Conservation (phyloP, 1,284 basidiomycete species). For the Blastosporella zonata region DNA sequence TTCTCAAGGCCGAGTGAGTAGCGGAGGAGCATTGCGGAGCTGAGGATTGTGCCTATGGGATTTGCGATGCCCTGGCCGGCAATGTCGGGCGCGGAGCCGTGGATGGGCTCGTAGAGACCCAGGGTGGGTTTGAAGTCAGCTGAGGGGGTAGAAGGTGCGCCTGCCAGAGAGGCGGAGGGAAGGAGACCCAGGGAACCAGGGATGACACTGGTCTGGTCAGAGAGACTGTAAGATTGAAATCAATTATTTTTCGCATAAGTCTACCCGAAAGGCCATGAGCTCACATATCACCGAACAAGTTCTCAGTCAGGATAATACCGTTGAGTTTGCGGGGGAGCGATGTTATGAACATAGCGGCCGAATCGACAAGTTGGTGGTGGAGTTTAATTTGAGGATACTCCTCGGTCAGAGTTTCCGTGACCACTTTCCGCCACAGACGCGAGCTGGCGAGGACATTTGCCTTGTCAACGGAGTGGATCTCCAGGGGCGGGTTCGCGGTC, state of each 20-base stretch:
- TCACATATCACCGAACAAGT: conserved; percentile 95
- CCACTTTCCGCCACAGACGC: conserved; percentile 91
- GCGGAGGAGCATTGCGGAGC: conserved; percentile 90
- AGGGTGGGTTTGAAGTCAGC: conserved; percentile 70
- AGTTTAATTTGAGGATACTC: conserved; percentile 87
- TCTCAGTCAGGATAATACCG: conserved; percentile 93
- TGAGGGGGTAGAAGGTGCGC: conserved; percentile 77
- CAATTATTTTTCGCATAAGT: not conserved
- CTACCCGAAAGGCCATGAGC: conserved; percentile 27
- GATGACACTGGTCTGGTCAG: conserved; percentile 96
- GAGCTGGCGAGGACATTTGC: conserved; percentile 98
- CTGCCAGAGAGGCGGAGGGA: conserved; percentile 93
- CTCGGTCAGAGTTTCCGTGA: conserved; percentile 75
- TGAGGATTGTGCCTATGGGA: conserved; percentile 96
- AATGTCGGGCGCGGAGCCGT: conserved; percentile 95
- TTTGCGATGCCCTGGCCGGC: conserved; percentile 95
- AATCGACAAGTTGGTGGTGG: conserved; percentile 93
- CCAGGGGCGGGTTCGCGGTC: conserved; percentile 79
- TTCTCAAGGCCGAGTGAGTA: conserved; percentile 90
- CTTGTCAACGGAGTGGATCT: conserved; percentile 96
- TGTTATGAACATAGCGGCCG: conserved; percentile 96
- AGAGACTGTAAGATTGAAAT: conserved; percentile 61
- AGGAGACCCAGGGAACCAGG: conserved; percentile 96
- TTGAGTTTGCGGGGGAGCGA: conserved; percentile 92
- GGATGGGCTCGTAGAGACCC: conserved; percentile 96